Evolutionary conservation across 306 rosid genomes (phyloP).

Genomic region (Vigna mungo): DNA sequence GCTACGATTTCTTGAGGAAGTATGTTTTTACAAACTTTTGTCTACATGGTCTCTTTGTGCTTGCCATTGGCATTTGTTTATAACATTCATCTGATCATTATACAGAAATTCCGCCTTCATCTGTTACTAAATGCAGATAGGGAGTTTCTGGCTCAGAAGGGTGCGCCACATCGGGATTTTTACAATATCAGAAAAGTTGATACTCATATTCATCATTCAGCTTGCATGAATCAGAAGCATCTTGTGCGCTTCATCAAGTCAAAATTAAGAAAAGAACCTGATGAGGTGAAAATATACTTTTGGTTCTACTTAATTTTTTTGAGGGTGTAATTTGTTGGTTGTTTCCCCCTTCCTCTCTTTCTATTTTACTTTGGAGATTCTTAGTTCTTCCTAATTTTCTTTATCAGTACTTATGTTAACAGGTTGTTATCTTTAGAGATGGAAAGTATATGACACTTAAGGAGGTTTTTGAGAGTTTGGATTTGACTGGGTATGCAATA

Average conservation of each 20-base stretch:
- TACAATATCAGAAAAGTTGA: slow-evolving; percentile 88
- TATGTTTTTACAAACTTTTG: slow-evolving; percentile 42
- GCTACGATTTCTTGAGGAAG: slow-evolving; percentile 87
- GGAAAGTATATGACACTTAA: slow-evolving; percentile 88
- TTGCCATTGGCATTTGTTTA: slow-evolving; percentile 38
- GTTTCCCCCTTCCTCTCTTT: not conserved
- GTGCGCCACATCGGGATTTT: slow-evolving; percentile 93
- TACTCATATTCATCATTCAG: slow-evolving; percentile 93
- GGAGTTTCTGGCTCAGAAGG: slow-evolving; percentile 79
- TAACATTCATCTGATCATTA: slow-evolving; percentile 49
- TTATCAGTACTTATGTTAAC: slow-evolving; percentile 41
- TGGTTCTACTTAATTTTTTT: not conserved
- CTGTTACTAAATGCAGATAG: slow-evolving; percentile 69
- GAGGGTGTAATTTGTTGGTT: slow-evolving; percentile 5
- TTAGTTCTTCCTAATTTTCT: slow-evolving; percentile 36
- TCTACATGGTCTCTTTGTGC: slow-evolving; percentile 34
- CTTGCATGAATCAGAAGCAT: slow-evolving; percentile 97
- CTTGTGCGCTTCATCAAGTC: slow-evolving; percentile 87
- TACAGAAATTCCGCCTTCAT: slow-evolving; percentile 92
- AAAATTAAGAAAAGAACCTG: slow-evolving; percentile 79
- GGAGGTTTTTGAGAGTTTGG: slow-evolving; percentile 95
- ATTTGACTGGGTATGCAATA: slow-evolving; percentile 75
- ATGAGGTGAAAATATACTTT: slow-evolving; percentile 63
- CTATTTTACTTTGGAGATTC: slow-evolving; percentile 37
- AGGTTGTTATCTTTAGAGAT: slow-evolving; percentile 96